Evolutionary conservation across 164 flowering plant species (phyloP).

Genomic region (Pachysandra terminalis): DNA sequence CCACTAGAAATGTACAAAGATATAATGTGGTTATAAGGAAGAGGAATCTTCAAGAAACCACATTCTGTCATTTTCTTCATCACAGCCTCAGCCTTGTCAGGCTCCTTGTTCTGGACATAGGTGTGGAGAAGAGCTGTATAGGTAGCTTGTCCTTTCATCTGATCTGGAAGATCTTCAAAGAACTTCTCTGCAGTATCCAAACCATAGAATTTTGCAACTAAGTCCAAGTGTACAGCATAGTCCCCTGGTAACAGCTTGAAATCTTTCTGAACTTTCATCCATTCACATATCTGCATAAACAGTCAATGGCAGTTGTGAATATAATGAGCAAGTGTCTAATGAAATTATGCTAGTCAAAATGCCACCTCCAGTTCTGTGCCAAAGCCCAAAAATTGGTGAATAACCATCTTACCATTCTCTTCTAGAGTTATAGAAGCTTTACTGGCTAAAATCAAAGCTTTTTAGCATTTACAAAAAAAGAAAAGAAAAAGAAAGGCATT

Average conservation of each 20-base stretch:
- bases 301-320: neutral
- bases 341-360: no score
- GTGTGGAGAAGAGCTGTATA: conserved; percentile 75
- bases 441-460: no score
- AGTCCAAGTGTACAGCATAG: conserved; percentile 89
- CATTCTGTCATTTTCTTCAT: conserved; percentile 82
- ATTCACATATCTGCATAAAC: conserved; percentile 75
- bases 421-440: no score
- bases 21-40: conserved; percentile 81
- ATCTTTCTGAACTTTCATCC: conserved; percentile 74
- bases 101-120: conserved; percentile 51
- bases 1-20: conserved; percentile 58
- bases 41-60: conserved; percentile 54
- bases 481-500: no score
- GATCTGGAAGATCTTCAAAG: conserved; percentile 79
- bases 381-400: no score
- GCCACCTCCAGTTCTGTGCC: no score
- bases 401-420: no score
- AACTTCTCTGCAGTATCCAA: conserved; percentile 81
- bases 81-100: conserved; percentile 73
- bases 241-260: conserved; percentile 76
- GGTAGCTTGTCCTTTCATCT: conserved; percentile 46
- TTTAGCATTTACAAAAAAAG: no score
- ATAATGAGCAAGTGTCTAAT: no score
- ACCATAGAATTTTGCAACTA: conserved; percentile 82